Percentiles rank a stretch among this genome's conserved stretches.
These are phyloP conservation scores for Hortiboletus rubellus DNA, from an alignment of 1,284 basidiomycete genomes.

Conservation along the genomic window DNA sequence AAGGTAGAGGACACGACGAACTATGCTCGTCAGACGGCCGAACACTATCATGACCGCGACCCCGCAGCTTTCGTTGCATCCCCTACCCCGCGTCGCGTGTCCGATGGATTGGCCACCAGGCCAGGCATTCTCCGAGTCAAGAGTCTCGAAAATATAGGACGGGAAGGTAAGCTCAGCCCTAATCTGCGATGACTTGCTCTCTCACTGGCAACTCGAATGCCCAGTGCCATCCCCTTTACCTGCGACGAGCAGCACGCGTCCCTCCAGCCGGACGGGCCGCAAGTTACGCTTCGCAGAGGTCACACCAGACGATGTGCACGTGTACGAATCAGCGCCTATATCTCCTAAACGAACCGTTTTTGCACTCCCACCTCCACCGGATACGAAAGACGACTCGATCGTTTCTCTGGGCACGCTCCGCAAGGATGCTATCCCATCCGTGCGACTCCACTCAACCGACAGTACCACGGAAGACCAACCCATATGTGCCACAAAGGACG, in stretches of 20 bases:
- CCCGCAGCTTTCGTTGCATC: constrained; percentile 1
- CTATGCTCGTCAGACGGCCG: not conserved
- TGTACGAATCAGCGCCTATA: constrained; percentile 76
- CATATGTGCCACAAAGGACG: not conserved
- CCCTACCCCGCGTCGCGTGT: constrained; percentile 17
- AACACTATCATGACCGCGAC: not conserved
- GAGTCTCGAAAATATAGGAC: constrained; percentile 32
- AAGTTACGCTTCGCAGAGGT: constrained; percentile 57
- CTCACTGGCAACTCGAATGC: not conserved
- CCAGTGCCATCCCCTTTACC: constrained; percentile 27
- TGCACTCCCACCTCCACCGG: constrained; percentile 54
- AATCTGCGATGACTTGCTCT: not conserved
- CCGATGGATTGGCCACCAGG: constrained; percentile 19
- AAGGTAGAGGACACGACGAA: not conserved
- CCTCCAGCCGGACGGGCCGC: constrained; percentile 43
- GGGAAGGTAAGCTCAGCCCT: constrained; percentile 15
- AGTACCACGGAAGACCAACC: constrained; percentile 3
- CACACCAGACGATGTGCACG: constrained; percentile 57
- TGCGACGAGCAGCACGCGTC: constrained; percentile 37
- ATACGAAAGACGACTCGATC: constrained; percentile 41
- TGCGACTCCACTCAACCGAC: constrained; percentile 3
- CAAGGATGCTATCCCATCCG: constrained; percentile 21
- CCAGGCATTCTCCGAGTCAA: constrained; percentile 33
- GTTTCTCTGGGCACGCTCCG: constrained; percentile 56
- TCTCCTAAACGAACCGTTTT: constrained; percentile 59